Base-by-base conservation (phyloP, 2,329 filamentous ascomycete species). In the Drechslerella dactyloides region DNA sequence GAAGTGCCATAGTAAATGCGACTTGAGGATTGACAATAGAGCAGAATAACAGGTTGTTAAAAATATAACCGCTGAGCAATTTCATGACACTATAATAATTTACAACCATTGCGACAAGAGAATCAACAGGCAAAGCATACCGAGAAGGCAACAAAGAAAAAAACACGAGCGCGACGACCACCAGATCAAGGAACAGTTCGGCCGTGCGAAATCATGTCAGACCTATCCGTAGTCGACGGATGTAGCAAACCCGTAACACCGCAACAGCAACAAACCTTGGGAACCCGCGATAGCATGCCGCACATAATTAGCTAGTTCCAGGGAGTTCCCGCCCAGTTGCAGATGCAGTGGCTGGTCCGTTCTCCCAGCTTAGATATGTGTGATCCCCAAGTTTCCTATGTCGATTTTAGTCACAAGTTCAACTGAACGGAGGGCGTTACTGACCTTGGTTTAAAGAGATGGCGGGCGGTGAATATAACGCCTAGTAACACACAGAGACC, bases 321-420 rank as follows among this genome's bases (percentile, higher is more conserved):
- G 37, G 35, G 30, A 55, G 30, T 48, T 52, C 52, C 42, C 53
- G 68, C 33, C 74, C 54, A 50, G 73, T 30, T 48, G 85, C 51
- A 85, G 84, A 69, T 82, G 83, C 6, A 85, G 83, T 70, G 85
- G 82, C 66, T 13, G 66, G 66, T 51, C 90, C 87, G 73, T 87
- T 89, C 79, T 97, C 97, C 94, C 94, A 99, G 23, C 91, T 94
- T 54, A 99, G 85, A 79, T 99, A 97, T 7, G 92, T 97, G 80
- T 97, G 94, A 80, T 99, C 94, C 73, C 94, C 94, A 46, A 99
- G 86, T 89, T 97, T 99, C 78, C 94, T 93, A 74, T 33, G 57
- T 63, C 10, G 4, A 46, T 30, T 37, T 63, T 21, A 74, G 42
- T 13, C 46, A 63, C 27, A 30, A 17, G 10, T 37, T 73, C 52